A percentile compares a stretch with the other conserved stretches of the same genome.
These are phyloP conservation scores for Candida sakaeoensis DNA, from an alignment of 805 yeast genomes.

Conservation along the genomic window DNA sequence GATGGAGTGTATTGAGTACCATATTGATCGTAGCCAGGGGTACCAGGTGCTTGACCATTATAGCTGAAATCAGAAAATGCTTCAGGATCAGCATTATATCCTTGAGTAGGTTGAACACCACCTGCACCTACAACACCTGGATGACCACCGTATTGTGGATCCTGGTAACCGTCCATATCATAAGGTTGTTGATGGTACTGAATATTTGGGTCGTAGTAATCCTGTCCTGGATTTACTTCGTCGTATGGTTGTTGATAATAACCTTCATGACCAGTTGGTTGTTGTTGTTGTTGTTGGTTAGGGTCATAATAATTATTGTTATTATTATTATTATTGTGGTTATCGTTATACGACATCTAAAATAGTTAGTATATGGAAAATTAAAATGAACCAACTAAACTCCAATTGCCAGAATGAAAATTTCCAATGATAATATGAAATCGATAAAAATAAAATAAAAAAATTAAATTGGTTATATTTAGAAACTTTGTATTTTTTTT, in stretches of 20 bases:
- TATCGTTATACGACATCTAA: constrained; percentile 61
- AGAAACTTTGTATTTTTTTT: no score
- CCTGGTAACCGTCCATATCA: constrained; percentile 46
- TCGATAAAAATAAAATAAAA: neutral
- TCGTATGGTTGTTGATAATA: constrained; percentile 25
- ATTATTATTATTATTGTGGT: constrained; percentile 36
- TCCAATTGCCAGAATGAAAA: no score
- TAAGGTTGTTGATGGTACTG: constrained; percentile 50
- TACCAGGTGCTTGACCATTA: constrained; percentile 50
- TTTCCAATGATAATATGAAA: neutral
- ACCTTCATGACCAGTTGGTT: constrained; percentile 17
- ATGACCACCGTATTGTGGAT: constrained; percentile 14
- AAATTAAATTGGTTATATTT: neutral
- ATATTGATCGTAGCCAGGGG: constrained; percentile 65
- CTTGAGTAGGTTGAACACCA: constrained; percentile 31
- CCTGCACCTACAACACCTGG: no score
- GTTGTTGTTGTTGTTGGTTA: constrained; percentile 28
- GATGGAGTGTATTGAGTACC: constrained; percentile 79
- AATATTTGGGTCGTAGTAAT: constrained; percentile 47
- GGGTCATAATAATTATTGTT: constrained; percentile 44
- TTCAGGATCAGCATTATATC: constrained; percentile 50
- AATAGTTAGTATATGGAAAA: constrained; percentile 9
- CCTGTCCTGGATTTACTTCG: constrained; percentile 21
- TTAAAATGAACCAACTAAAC: no score
- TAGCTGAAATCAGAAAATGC: constrained; percentile 66